Base-by-base conservation (phyloP, 169 alveolate species). In the Amoebophrya sp. region DNA sequence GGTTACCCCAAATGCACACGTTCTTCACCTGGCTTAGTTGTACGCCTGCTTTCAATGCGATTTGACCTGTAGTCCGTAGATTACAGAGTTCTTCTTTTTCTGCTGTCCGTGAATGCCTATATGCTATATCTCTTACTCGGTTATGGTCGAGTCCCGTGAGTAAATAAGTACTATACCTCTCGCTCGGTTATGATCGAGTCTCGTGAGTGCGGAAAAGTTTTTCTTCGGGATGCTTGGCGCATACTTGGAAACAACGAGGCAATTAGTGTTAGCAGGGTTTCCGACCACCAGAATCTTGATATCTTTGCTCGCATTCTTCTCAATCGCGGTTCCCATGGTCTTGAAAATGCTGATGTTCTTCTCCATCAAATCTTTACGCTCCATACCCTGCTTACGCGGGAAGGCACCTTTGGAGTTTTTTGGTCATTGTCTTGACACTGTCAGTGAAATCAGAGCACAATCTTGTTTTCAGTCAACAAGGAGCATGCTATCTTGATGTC, bases 351-450 rank as follows among this genome's bases (percentile, higher is more conserved):
- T 94, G 39, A 93, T 95, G 93, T 96, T 96, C 90, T 93, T 96
- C 93, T 94, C 92, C 53, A 97, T 94, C 77, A 97, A 95, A 83
- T 97, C 98, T 89, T 94, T 96, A 92, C 98, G 95, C 92, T 97
- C 97, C 98, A 97, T 97, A 41, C 98, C 98, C 34, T 97, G 97
- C 89, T 95, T 95, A 91, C 98, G 92, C 34, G 98, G 98, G 93
- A 95, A 95, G 33, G 98, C 97, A 41, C 83, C 83, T 65, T 29
- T 47, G 18, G 65, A 47, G 6, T 47, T 47, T 6, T 47, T n/a
- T n/a, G n/a, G n/a, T n/a, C n/a, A n/a, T n/a, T n/a, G n/a, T n/a
- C n/a, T n/a, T n/a, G n/a, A n/a, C n/a, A n/a, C n/a, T n/a, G n/a
- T n/a, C n/a, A n/a, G n/a, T n/a, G n/a, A n/a, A n/a, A n/a, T n/a